Evolutionary conservation across 805 yeast species (phyloP).

Genomic region (Monosporozyma servazzii): DNA sequence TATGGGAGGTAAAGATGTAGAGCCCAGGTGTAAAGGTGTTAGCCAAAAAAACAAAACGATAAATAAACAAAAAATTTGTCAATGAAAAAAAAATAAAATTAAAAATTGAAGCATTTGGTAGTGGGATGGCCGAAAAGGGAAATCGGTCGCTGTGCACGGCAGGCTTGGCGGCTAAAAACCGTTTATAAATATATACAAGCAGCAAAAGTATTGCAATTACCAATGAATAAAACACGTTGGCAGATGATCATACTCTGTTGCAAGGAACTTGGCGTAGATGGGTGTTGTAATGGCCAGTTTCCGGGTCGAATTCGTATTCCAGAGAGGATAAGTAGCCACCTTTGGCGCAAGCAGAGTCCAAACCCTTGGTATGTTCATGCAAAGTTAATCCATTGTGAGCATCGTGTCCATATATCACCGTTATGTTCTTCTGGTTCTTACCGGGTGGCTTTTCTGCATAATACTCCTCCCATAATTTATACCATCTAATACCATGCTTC

Average conservation of each 20-base stretch:
- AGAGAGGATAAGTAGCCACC: slow-evolving; percentile 65
- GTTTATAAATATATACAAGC: background rate
- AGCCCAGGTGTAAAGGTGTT: background rate
- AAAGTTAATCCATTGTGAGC: slow-evolving; percentile 67
- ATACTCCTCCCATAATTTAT: slow-evolving; percentile 41
- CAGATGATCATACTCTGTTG: background rate
- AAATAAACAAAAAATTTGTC: background rate
- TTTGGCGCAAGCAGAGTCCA: slow-evolving; percentile 74
- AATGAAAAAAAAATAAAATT: background rate
- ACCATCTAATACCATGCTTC: slow-evolving; percentile 40
- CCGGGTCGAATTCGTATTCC: slow-evolving; percentile 10
- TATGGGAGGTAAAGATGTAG: background rate
- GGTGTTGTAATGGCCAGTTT: background rate
- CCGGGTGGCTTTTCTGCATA: slow-evolving; percentile 6
- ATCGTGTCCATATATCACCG: slow-evolving; percentile 81
- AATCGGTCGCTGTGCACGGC: background rate
- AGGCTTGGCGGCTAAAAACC: background rate
- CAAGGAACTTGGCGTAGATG: background rate
- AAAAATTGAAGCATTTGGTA: background rate
- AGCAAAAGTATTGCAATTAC: no score
- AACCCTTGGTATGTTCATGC: slow-evolving; percentile 60
- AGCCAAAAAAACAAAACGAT: background rate
- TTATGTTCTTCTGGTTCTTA: slow-evolving; percentile 18
- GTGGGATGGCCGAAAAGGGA: no score
- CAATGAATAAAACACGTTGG: background rate